Base-by-base conservation (phyloP, 1,284 basidiomycete genomes). In the Abortiporus biennis region DNA sequence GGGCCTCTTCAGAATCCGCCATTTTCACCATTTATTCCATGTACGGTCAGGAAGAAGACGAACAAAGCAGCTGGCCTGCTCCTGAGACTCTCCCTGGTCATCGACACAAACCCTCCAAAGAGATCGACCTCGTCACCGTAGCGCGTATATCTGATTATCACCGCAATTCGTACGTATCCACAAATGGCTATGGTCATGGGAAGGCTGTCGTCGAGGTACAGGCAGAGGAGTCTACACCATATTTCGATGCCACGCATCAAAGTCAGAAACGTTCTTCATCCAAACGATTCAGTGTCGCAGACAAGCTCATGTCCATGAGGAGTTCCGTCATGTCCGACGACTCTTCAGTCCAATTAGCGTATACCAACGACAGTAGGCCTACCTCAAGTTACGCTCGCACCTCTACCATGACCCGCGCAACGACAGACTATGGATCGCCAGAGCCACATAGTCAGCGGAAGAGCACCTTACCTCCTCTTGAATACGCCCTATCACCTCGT, bases 11-110 rank as follows among this genome's bases (percentile, higher is more conserved):
- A 1, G 81, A 83, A 52, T 75, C 78, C 27, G 77, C 82, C 6
- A 83, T 86, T 52, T 77, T 83, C 58, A 80, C 82, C 44, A 88
- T 88, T 43, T 88, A 85, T 59, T 85, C 81, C 38, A 88, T 87
- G 85, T 88, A 87, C 58, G 72, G 72, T 36, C 72, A 75, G 53
- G 67, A 71, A 30, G 53, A 63, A 50, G 53, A 65, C 53, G 53
- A 63, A 54, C 64, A 52, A 55, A 64, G 58, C 46, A 66, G 63
- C 69, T 66, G 64, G 68, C 59, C 64, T 62, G 55, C 63, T 53
- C 50, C 55, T 44, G 51, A 48, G 33, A 55, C 61, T 21, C 47
- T 38, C 15, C 38, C 43, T 21, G 65, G 54, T 48, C 53, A 53
- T 38, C 48, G 47, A 32, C 48, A 41, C 19, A 50, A 50, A 35